Conservation (phyloP, 345 rosid species). For the Salix koriyanagi region DNA sequence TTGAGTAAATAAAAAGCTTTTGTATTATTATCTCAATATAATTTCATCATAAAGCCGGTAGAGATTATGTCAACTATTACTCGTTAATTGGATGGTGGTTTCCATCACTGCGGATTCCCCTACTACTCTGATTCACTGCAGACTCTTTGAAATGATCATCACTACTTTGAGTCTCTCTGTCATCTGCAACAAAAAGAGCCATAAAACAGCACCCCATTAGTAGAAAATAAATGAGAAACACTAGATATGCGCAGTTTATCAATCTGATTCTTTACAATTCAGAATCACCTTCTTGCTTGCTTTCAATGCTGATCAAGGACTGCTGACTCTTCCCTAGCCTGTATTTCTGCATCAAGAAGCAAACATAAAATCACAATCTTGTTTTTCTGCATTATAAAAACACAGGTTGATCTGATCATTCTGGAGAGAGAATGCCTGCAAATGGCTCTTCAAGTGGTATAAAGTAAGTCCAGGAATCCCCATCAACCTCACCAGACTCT, state of each 20-base stretch:
- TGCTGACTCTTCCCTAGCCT: conserved; percentile 82
- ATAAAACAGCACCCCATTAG: conserved; percentile 1
- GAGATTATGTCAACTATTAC: conserved; percentile 40
- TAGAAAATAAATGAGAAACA: neutral
- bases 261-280: neutral
- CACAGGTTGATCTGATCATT: conserved; percentile 5
- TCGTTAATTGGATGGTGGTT: conserved; percentile 40
- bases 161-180: conserved; percentile 40
- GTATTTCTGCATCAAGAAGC: conserved; percentile 60
- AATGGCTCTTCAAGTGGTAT: conserved; percentile 94
- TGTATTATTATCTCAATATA: conserved; percentile 2
- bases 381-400: neutral
- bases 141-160: conserved; percentile 23
- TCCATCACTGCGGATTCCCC: conserved; percentile 32
- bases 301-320: conserved; percentile 30
- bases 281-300: conserved; percentile 34
- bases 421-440: conserved; percentile 49
- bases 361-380: neutral
- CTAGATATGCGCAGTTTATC: neutral
- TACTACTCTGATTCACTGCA: conserved; percentile 18
- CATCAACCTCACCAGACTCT: conserved; percentile 78
- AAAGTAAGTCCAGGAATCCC: conserved; percentile 83
- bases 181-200: conserved; percentile 34
- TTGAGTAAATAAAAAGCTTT: conserved; percentile 1
- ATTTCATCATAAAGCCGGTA: conserved; percentile 4